phyloP scores from a whole-genome alignment of 805 yeast genomes.

The Candida corydali region DNA sequence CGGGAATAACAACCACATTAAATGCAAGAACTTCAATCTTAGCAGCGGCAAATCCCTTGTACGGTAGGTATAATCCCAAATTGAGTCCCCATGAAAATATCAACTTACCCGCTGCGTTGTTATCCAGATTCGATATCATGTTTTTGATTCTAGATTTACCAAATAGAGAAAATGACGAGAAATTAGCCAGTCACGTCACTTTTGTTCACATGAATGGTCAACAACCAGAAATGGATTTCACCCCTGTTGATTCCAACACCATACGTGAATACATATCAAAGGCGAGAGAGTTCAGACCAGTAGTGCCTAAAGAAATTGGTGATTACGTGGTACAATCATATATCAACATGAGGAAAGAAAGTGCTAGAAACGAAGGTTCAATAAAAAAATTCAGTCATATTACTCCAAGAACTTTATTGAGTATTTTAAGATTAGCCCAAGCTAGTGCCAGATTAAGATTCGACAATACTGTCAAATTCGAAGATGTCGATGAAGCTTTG shows the following conservation, averaged over 20 bases:
- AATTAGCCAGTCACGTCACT: slow-evolving; percentile 89
- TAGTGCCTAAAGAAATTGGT: slow-evolving; percentile 76
- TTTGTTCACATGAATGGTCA: slow-evolving; percentile 90
- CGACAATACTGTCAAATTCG: slow-evolving; percentile 60
- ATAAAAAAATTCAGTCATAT: slow-evolving; percentile 82
- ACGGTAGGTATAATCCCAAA: slow-evolving; percentile 89
- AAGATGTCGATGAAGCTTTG: slow-evolving; percentile 94
- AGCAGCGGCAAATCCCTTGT: slow-evolving; percentile 98
- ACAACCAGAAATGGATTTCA: slow-evolving; percentile 75
- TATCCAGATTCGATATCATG: slow-evolving; percentile 90
- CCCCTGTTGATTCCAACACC: slow-evolving; percentile 72
- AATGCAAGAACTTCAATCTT: slow-evolving; percentile 93
- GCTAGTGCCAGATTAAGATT: slow-evolving; percentile 90
- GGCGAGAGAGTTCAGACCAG: slow-evolving; percentile 84
- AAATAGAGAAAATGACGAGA: slow-evolving; percentile 70
- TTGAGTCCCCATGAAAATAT: slow-evolving; percentile 92
- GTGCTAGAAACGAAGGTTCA: slow-evolving; percentile 73
- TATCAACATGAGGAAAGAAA: slow-evolving; percentile 89
- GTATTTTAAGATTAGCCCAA: slow-evolving; percentile 87
- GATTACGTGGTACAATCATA: slow-evolving; percentile 83
- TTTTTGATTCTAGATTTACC: slow-evolving; percentile 86
- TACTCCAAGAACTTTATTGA: slow-evolving; percentile 92
- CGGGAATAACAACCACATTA: slow-evolving; percentile 93
- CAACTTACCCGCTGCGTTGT: slow-evolving; percentile 91
- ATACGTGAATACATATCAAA: slow-evolving; percentile 84